Conservation (phyloP, 106 monocot genomes). For the Apostasia shenzhenica region DNA sequence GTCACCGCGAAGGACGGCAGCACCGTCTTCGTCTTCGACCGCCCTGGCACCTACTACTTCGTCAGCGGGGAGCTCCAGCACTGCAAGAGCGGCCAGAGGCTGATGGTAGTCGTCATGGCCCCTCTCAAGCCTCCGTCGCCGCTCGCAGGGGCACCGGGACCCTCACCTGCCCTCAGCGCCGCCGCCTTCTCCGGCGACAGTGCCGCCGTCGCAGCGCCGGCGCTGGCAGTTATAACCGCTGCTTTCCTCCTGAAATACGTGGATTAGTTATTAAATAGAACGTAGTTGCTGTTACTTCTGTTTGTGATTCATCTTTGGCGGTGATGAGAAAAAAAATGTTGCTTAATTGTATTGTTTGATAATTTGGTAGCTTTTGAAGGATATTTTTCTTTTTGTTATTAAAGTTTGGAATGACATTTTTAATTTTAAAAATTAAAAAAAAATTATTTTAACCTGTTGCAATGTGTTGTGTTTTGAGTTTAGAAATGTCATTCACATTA, state of each 20-base stretch:
- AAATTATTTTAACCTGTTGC: no score
- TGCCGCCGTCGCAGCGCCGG: background rate
- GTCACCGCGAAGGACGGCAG: constrained; percentile 14
- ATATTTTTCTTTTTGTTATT: no score
- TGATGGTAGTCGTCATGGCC: constrained; percentile 23
- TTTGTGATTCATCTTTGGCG: no score
- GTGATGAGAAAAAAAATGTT: no score
- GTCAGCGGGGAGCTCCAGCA: constrained; percentile 23
- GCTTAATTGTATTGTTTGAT: no score
- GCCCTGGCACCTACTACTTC: constrained; percentile 36
- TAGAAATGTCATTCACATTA: no score
- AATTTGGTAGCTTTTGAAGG: no score
- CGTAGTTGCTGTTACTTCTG: no score
- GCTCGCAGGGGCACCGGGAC: background rate
- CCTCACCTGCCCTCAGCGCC: background rate
- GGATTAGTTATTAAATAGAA: no score
- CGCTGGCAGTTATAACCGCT: background rate
- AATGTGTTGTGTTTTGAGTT: no score
- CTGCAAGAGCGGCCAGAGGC: constrained; percentile 40
- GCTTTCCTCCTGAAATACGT: background rate
- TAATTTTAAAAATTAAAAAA: no score
- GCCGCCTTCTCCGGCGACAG: background rate
- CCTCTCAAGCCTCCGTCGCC: constrained; percentile 1
- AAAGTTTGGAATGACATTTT: no score
- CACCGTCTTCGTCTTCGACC: constrained; percentile 26